Evolutionary conservation across 2,329 filamentous ascomycete species (phyloP), one percentile per base, ranked within the genome.

Genomic region (Chaetomium sp.): DNA sequence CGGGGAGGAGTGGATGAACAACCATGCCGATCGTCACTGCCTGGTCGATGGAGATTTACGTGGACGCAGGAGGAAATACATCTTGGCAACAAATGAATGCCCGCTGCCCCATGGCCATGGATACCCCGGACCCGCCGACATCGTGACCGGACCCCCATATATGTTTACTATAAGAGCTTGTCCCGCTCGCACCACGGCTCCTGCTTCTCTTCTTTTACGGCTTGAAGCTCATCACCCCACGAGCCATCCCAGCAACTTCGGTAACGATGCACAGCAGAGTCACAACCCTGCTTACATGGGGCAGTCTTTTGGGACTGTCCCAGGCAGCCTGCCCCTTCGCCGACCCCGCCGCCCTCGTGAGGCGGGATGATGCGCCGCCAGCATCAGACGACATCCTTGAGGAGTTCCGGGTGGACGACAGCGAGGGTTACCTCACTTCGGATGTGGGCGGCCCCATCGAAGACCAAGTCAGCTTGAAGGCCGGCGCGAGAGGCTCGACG

Each of bases 401-500:
- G 6, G 58, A 67, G 46, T 74, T 72, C 50, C 73, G 76, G 56
- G 64, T 79, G 5, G 76, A 85, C 56, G 82, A 86, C 60, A 74
- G 73, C 46, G 66, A 77, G 37, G 73, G 74, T 2, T 85, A 72
- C 67, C 67, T 86, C 61, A 89, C 86, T 0, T 81, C 80, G 34
- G 86, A 89, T 65, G 81, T 81, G 32, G 87, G 86, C 9, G 84
- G 81, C 0, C 85, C 85, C 0, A 84, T 89, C 42, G 75, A 75
- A 47, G 86, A 89, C 35, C 84, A 87, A 64, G 74, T 79, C 59
- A 87, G 82, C 63, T 70, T 89, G 40, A 85, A 77, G 63, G 85
- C 79, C n/a, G 87, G 87, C 2, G 75, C 79, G 6, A 76, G 85
- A 45, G 87, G 87, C 1, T 79, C 86, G 1, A 85, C 84, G 0